phyloP scores from a whole-genome alignment of 2,329 filamentous ascomycete species.

The Bertia moriformis region DNA sequence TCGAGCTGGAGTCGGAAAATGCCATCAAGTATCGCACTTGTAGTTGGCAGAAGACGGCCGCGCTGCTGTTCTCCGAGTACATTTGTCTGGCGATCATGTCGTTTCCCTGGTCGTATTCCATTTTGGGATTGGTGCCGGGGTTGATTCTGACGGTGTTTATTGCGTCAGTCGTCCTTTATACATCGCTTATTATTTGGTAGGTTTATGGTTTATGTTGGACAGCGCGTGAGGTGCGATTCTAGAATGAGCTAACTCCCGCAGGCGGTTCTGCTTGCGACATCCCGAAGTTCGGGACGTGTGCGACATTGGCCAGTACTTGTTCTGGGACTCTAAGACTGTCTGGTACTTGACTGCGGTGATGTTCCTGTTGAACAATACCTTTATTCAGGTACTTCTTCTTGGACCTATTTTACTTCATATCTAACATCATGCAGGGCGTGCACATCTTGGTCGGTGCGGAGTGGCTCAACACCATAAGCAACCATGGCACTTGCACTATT shows the following conservation, averaged over 20 bases:
- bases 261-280: slow-evolving; percentile 82
- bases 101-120: slow-evolving; percentile 83
- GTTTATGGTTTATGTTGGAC: slow-evolving; percentile 6
- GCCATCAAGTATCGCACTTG: slow-evolving; percentile 86
- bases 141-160: slow-evolving; percentile 71
- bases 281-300: slow-evolving; percentile 86
- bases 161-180: slow-evolving; percentile 70
- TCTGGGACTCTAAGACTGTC: slow-evolving; percentile 67
- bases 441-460: slow-evolving; percentile 75
- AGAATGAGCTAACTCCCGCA: slow-evolving; percentile 23
- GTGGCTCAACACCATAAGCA: slow-evolving; percentile 79
- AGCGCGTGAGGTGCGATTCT: slow-evolving; percentile 3
- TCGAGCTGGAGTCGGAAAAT: slow-evolving; percentile 62
- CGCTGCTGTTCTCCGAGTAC: slow-evolving; percentile 83
- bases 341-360: slow-evolving; percentile 62
- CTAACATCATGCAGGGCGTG: slow-evolving; percentile 36
- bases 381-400: slow-evolving; percentile 50
- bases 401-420: slow-evolving; percentile 3
- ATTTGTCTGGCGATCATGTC: slow-evolving; percentile 91
- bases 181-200: slow-evolving; percentile 52
- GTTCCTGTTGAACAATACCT: slow-evolving; percentile 90
- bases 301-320: slow-evolving; percentile 89
- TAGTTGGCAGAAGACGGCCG: slow-evolving; percentile 89
- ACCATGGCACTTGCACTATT: slow-evolving; percentile 61
- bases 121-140: slow-evolving; percentile 74